These are phyloP conservation scores for Malassezia restricta DNA, from an alignment of 1,284 basidiomycete species.

Conservation along the genomic window DNA sequence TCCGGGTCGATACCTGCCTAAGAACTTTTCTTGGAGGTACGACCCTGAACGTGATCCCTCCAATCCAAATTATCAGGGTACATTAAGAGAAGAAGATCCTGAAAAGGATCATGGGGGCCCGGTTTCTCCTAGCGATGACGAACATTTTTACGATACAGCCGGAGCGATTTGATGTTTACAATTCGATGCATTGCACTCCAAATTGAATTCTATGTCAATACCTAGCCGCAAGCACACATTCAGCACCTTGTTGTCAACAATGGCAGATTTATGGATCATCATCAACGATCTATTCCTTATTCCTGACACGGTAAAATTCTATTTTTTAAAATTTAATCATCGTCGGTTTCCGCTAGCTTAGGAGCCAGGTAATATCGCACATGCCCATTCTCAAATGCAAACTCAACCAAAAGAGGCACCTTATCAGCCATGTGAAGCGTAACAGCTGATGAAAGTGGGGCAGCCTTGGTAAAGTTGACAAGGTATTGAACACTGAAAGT, in stretches of 20 bases:
- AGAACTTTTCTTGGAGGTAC: conserved; percentile 12
- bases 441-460: conserved; percentile 62
- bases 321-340: conserved; percentile 11
- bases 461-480: conserved; percentile 88
- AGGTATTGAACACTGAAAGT: conserved; percentile 97
- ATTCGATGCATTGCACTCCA: not conserved
- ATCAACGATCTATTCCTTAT: no score
- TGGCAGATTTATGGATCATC: no score
- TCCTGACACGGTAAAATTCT: no score
- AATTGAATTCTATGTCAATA: no score
- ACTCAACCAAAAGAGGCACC: conserved; percentile 50
- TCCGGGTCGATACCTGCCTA: conserved; percentile 18
- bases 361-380: conserved; percentile 44
- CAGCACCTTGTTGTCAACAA: no score
- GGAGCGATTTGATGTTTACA: not conserved
- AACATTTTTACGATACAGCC: not conserved
- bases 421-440: conserved; percentile 46
- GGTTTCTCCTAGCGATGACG: not conserved
- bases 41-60: conserved; percentile 4
- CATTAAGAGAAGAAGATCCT: not conserved
- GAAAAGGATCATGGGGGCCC: not conserved
- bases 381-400: conserved; percentile 66
- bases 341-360: conserved; percentile 40
- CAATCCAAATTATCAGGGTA: not conserved
- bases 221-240: no score